Base-by-base conservation (phyloP, 805 yeast species). In the Isabelozyma gotoi region DNA sequence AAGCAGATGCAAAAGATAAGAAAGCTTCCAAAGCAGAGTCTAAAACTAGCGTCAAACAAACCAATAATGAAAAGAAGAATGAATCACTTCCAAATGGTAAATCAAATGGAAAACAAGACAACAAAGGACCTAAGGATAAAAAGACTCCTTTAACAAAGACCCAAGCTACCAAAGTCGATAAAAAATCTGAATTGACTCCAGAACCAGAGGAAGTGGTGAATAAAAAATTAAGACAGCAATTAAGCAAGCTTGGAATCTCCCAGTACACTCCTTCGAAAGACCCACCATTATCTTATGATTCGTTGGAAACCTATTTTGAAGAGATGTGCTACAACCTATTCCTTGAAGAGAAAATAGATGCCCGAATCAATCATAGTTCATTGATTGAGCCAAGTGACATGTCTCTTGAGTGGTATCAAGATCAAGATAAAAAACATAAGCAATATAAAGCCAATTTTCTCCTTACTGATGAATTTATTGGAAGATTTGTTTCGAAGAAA, bases 321-420 rank as follows among this genome's bases (percentile, higher is more conserved):
- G 82, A 80, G 48, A 77, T 82, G 68, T 75, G 85, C 42, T 77
- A 76, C 59, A 82, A 82, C 41, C 58, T 84, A 43, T 82, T 80
- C 46, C 65, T 82, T 34, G 91, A 85, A 56, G 87, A 84, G 51
- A 73, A 77, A 41, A 55, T 62, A 36, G 46, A 56, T 7, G 62
- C 71, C 19, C 77, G 73, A 19, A 67, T 70, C 14, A 59, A 59
- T 33, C 69, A 72, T 7, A 73, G 78, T 39, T 60, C 74, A 32
- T 49, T 57, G 19, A 55, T 70, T 17, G 57, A 60, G 3, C 45
- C 63, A 0, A 65, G 73, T 0, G 76, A 78, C 41, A 73, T 81
- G 49, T 62, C 69, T 7, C 65, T 82, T 36, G 76, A 76, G 43
- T 82, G 84, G 84, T 70, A 54, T 46, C 65, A 59, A 15, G 76